Evolutionary conservation across 495 filamentous ascomycete genomes (phyloP).

Genomic region (Neurospora sp.): DNA sequence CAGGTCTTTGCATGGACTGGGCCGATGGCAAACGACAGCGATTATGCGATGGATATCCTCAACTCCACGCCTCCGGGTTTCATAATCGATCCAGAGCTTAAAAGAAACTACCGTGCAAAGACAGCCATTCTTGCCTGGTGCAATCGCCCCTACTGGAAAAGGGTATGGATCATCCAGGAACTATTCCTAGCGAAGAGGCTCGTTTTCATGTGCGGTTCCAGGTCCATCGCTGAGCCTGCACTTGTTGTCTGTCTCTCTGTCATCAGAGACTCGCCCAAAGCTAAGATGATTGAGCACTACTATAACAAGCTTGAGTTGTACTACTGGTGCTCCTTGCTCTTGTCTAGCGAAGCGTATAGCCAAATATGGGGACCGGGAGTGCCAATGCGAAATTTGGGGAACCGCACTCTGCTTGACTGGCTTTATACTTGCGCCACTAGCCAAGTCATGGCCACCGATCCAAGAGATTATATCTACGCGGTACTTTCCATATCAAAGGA

Average conservation of each 20-base stretch:
- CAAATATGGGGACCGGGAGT: too few relatives aligned
- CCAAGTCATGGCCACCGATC: not conserved
- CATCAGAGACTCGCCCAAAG: too few relatives aligned
- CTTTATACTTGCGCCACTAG: not conserved
- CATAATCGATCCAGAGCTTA: rapidly evolving
- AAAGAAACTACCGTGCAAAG: not conserved
- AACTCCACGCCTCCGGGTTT: not conserved
- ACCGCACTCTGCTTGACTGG: not conserved
- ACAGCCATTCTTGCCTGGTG: not conserved
- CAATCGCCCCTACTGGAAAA: not conserved
- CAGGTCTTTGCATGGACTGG: not conserved
- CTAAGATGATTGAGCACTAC: too few relatives aligned
- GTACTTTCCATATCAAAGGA: not conserved
- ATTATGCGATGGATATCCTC: not conserved
- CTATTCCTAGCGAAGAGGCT: not conserved
- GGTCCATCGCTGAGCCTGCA: not conserved
- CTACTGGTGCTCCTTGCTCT: too few relatives aligned
- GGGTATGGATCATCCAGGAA: not conserved
- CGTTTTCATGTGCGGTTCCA: not conserved
- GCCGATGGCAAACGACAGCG: not conserved
- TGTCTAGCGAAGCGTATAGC: too few relatives aligned
- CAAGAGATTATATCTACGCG: not conserved
- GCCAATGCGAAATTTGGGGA: too few relatives aligned
- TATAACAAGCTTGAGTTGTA: too few relatives aligned
- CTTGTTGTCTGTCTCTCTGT: not conserved